These are phyloP conservation scores for Leucosporidium creatinivorum DNA, from an alignment of 768 basidiomycete species.

Conservation along the genomic window DNA sequence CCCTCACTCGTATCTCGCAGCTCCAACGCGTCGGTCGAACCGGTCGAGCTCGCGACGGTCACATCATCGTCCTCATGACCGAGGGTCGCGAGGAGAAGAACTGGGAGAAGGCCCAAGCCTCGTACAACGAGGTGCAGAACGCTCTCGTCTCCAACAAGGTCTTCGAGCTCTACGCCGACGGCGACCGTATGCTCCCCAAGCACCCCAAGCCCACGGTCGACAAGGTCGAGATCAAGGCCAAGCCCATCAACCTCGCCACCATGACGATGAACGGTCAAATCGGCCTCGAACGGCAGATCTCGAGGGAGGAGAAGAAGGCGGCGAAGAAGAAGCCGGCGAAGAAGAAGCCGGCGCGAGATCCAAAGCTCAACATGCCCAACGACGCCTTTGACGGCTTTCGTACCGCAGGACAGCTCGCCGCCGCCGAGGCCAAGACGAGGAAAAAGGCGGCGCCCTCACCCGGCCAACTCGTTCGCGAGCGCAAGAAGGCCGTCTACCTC, in stretches of 20 bases:
- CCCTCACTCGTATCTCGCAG: slow-evolving; percentile 44
- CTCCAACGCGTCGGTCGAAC: slow-evolving; percentile 93
- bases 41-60: slow-evolving; percentile 80
- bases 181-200: slow-evolving; percentile 72
- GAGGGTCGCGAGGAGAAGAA: slow-evolving; percentile 85
- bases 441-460: slow-evolving; percentile 8
- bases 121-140: slow-evolving; percentile 80
- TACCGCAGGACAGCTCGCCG: slow-evolving; percentile 56
- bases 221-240: slow-evolving; percentile 29
- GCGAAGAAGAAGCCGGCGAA: slow-evolving; percentile 20
- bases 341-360: slow-evolving; percentile 41
- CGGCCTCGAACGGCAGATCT: slow-evolving; percentile 10
- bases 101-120: slow-evolving; percentile 76
- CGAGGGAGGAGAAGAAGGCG: slow-evolving; percentile 26
- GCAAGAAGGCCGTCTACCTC: slow-evolving; percentile 22
- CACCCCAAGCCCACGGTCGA: slow-evolving; percentile 49
- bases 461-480: slow-evolving; percentile 17
- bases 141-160: slow-evolving; percentile 72
- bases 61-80: slow-evolving; percentile 83
- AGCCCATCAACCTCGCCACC: slow-evolving; percentile 14
- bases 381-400: slow-evolving; percentile 69
- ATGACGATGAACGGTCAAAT: slow-evolving; percentile 31
- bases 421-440: slow-evolving; percentile 30
- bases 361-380: slow-evolving; percentile 61
- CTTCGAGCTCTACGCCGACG: slow-evolving; percentile 88